phyloP scores from a whole-genome alignment of 1,284 basidiomycete species.

The Trametes hirsuta region DNA sequence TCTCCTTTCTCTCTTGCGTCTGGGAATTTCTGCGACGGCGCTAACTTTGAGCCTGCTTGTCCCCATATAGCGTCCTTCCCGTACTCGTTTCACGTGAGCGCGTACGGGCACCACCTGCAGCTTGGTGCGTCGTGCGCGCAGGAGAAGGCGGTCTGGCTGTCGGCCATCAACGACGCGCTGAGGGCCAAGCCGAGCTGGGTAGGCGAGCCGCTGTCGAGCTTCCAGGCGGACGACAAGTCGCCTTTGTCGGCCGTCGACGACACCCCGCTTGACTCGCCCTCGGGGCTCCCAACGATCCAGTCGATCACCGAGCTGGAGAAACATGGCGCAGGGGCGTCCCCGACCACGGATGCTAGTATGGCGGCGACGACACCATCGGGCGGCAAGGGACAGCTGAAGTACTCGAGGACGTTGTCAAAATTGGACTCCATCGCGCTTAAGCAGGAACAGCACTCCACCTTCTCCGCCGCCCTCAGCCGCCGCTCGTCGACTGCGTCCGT shows the following conservation, averaged over 20 bases:
- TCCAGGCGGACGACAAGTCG: slow-evolving; percentile 41
- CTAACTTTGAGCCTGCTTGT: neutral
- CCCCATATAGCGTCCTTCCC: slow-evolving; percentile 66
- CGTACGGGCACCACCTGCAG: slow-evolving; percentile 76
- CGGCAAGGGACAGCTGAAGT: slow-evolving; percentile 17
- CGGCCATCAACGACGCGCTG: slow-evolving; percentile 58
- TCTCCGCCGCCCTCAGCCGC: slow-evolving; percentile 43
- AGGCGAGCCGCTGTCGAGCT: slow-evolving; percentile 63
- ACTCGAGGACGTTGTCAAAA: slow-evolving; percentile 27
- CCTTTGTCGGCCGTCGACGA: slow-evolving; percentile 18
- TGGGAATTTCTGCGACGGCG: neutral
- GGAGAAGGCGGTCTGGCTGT: slow-evolving; percentile 87
- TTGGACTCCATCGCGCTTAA: slow-evolving; percentile 29
- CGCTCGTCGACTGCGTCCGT: slow-evolving; percentile 62
- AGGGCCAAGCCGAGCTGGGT: slow-evolving; percentile 47
- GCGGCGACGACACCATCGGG: neutral
- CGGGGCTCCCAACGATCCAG: slow-evolving; percentile 56
- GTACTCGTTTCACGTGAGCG: slow-evolving; percentile 77
- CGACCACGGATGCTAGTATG: neutral
- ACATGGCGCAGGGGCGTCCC: slow-evolving; percentile 12
- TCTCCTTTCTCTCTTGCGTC: neutral
- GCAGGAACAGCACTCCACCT: slow-evolving; percentile 24
- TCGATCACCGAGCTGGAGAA: slow-evolving; percentile 60
- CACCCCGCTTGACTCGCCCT: slow-evolving; percentile 16
- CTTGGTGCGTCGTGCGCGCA: slow-evolving; percentile 79